Percentiles rank a stretch among this genome's conserved stretches.
Evolutionary conservation across 2,329 filamentous ascomycete species (phyloP).

Genomic region (Chaetomiaceae sp.): DNA sequence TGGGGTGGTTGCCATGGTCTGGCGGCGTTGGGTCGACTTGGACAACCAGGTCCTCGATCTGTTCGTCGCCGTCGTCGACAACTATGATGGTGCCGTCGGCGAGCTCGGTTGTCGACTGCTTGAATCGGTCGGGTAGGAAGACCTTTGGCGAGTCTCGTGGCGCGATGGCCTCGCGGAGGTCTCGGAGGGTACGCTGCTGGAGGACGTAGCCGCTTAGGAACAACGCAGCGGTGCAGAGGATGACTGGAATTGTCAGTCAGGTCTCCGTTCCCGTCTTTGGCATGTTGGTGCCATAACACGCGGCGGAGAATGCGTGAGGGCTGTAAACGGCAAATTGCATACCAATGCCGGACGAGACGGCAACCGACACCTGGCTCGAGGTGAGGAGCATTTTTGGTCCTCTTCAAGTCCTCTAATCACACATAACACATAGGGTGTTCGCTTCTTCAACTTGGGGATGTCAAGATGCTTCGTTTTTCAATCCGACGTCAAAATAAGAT

Average conservation of each 20-base stretch:
- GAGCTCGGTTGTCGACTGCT: conserved; percentile 42
- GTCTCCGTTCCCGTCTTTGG: neutral
- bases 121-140: conserved; percentile 49
- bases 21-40: conserved; percentile 36
- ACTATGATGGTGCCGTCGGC: conserved; percentile 43
- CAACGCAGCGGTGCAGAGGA: conserved; percentile 73
- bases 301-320: neutral
- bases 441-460: neutral
- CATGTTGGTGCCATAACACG: neutral
- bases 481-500: neutral
- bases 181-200: conserved; percentile 78
- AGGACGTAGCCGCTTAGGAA: conserved; percentile 85
- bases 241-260: conserved; percentile 45
- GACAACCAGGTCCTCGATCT: conserved; percentile 26
- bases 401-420: too few relatives aligned
- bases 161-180: conserved; percentile 69
- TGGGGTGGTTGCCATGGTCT: too few relatives aligned
- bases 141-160: conserved; percentile 45
- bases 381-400: conserved; percentile 55
- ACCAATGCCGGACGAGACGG: conserved; percentile 62
- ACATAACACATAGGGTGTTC: neutral
- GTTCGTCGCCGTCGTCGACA: conserved; percentile 35
- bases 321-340: conserved; percentile 31
- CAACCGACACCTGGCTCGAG: conserved; percentile 65
- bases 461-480: neutral